phyloP scores from a whole-genome alignment of 2,329 filamentous ascomycete genomes.

The Sporothrix brasiliensis region DNA sequence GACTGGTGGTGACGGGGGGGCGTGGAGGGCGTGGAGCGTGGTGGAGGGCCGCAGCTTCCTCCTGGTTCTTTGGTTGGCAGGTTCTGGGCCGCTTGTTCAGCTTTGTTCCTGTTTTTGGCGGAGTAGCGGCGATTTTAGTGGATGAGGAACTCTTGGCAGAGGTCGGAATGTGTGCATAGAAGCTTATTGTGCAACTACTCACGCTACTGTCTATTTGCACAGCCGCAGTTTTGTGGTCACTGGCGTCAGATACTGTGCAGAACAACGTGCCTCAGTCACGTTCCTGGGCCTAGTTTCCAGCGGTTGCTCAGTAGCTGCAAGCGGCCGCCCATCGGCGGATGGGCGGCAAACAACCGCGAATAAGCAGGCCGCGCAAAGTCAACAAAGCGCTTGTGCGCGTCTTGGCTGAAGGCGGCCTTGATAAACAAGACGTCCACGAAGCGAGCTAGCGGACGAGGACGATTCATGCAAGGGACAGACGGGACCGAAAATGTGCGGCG shows the following conservation, averaged over 20 bases:
- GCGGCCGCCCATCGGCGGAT: constrained; percentile 27
- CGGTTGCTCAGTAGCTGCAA: constrained; percentile 12
- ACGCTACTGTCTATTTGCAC: background rate
- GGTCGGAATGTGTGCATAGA: background rate
- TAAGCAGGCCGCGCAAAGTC: constrained; percentile 9
- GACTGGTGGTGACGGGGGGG: constrained; percentile 20
- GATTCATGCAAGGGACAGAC: constrained; percentile 10
- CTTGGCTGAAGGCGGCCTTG: background rate
- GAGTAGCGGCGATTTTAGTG: constrained; percentile 28
- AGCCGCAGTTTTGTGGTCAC: background rate
- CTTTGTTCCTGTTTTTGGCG: constrained; percentile 12
- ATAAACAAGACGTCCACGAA: constrained; percentile 3
- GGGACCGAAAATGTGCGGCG: constrained; percentile 12
- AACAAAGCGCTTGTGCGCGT: background rate
- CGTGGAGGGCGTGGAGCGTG: constrained; percentile 15
- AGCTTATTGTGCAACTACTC: background rate
- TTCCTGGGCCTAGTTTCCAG: constrained; percentile 13
- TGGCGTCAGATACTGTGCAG: constrained; percentile 3
- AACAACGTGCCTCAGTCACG: background rate
- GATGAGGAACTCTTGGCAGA: constrained; percentile 8
- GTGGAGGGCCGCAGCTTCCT: constrained; percentile 25
- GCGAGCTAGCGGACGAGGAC: constrained; percentile 12
- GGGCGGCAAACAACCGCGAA: constrained; percentile 12
- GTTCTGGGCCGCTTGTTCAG: background rate
- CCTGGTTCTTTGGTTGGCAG: background rate